These are phyloP conservation scores for Erythrophleum fordii DNA, from an alignment of 306 rosid species.

Conservation along the genomic window DNA sequence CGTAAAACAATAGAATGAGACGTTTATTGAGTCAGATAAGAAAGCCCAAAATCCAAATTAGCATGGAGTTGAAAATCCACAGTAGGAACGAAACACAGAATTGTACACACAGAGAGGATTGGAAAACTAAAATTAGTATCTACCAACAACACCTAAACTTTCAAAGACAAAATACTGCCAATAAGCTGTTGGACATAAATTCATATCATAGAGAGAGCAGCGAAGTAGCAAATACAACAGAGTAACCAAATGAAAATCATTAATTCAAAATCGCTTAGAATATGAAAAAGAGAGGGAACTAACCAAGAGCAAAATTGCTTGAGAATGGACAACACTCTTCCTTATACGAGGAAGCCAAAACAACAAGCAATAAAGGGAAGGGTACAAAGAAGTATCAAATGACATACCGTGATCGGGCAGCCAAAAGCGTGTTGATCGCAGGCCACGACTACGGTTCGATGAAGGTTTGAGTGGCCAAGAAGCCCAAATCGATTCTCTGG, in stretches of 20 bases:
- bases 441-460: conserved; percentile 52
- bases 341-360: background rate
- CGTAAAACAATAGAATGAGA: background rate
- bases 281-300: background rate
- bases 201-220: background rate
- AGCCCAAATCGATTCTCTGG: conserved; percentile 80
- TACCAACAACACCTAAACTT: background rate
- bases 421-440: conserved; percentile 63
- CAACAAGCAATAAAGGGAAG: background rate
- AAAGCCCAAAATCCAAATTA: background rate
- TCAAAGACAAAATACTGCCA: background rate
- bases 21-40: background rate
- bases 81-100: background rate
- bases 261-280: background rate
- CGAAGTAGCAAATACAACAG: background rate
- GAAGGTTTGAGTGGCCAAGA: conserved; percentile 51
- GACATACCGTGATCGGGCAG: conserved; percentile 72
- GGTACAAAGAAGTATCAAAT: background rate
- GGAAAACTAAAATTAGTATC: background rate
- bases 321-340: background rate
- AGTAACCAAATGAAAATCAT: background rate
- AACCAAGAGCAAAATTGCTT: background rate
- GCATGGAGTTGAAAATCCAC: background rate
- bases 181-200: background rate
- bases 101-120: background rate